Evolutionary conservation across 805 yeast species (phyloP), one percentile per base, ranked within the genome.

Genomic region (Pichia exigua): DNA sequence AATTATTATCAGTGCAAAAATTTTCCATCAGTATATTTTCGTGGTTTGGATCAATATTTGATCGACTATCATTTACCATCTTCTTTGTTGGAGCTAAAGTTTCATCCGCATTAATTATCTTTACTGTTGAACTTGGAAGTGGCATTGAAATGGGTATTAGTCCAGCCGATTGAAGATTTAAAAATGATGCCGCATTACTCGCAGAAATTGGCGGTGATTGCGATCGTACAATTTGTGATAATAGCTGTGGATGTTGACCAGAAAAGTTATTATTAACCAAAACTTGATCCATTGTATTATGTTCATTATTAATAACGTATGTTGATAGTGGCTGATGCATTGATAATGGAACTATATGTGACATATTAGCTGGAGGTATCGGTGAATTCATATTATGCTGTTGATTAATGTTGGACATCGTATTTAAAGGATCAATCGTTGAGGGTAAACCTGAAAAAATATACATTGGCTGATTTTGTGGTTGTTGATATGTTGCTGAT

Each of bases 371-470:
- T 2, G 50, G 27, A 11, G 17, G 26, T 6, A 30, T 21, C 15
- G 52, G 28, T 2, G 45, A n/a, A 15, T 43, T n/a, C 10, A 18
- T 24, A 20, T 28, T 12, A 1, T 26, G 35, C 6, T 30, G 21
- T 20, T 18, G 35, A 32, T 40, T 45, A 6, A 17, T 3, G 17
- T 30, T 21, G 4, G 40, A 13, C 11, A 51, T 6, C 10, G 50
- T 44, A 13, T 41, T 40, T 1, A n/a, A 18, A 3, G 54, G 54
- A n/a, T 51, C 54, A 15, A 51, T 15, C 3, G 54, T 48, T 15
- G 54, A 47, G 1, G 54, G 54, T 13, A 51, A 22, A 32, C 49
- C 42, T 2, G 54, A 51, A 12, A 51, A 30, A 21, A 51, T 17
- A 28, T 38, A 51, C 35, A 51, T 32, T 2, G 47, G 51, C n/a